Percentiles rank a stretch among this genome's conserved stretches.
These are phyloP conservation scores for Cladosporium sp. DNA, from an alignment of 2,329 filamentous ascomycete genomes.

Conservation along the genomic window DNA sequence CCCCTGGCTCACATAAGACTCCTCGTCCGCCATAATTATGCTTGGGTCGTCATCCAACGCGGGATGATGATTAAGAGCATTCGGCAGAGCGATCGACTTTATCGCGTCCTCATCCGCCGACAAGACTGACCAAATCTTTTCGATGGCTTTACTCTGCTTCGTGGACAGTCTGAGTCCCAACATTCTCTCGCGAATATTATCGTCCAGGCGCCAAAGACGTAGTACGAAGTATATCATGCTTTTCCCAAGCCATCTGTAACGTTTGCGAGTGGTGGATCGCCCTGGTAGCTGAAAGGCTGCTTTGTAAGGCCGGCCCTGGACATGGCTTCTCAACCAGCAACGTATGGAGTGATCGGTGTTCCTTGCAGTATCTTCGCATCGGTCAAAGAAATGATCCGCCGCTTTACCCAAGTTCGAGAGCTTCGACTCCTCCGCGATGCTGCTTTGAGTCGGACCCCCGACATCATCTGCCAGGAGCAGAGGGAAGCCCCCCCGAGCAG, in stretches of 20 bases:
- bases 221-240: slow-evolving; percentile 1
- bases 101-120: background rate
- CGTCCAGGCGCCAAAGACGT: background rate
- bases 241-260: slow-evolving; percentile 9
- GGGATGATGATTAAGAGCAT: background rate
- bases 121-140: background rate
- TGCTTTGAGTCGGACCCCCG: background rate
- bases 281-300: slow-evolving; percentile 11
- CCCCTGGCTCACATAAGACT: background rate
- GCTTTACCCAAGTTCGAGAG: slow-evolving; percentile 7
- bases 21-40: background rate
- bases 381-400: slow-evolving; percentile 9
- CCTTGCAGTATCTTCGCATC: slow-evolving; percentile 12
- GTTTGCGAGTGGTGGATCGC: slow-evolving; percentile 1
- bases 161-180: background rate
- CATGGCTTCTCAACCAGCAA: slow-evolving; percentile 13
- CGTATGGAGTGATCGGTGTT: slow-evolving; percentile 12
- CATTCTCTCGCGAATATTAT: background rate
- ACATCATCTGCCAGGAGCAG: slow-evolving; percentile 1
- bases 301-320: slow-evolving; percentile 12
- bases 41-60: background rate
- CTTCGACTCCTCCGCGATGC: background rate
- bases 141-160: background rate
- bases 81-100: background rate
- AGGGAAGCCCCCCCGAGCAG: slow-evolving; percentile 1